phyloP scores from a whole-genome alignment of 805 yeast species.

The Myxozyma mucilagina region DNA sequence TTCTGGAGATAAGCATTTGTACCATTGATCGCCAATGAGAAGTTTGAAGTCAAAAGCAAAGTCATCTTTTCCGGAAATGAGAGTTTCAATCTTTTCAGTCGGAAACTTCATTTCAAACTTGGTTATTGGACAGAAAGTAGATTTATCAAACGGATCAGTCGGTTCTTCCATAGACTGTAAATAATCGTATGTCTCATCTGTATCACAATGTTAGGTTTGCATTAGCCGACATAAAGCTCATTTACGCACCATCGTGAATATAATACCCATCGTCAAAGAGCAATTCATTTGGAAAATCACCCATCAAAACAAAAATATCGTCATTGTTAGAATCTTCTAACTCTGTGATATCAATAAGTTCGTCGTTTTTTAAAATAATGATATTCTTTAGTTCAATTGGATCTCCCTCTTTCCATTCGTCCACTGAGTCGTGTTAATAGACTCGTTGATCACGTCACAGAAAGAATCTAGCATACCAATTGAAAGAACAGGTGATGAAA shows the following conservation, averaged over 20 bases:
- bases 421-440: neutral
- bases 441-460: neutral
- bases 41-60: constrained; percentile 11
- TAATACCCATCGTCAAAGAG: no score
- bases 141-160: neutral
- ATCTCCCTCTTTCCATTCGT: no score
- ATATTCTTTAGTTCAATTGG: constrained; percentile 15
- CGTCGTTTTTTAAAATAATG: constrained; percentile 8
- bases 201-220: no score
- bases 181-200: no score
- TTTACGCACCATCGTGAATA: no score
- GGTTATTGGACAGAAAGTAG: no score
- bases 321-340: constrained; percentile 8
- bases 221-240: no score
- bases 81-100: neutral
- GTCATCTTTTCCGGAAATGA: neutral
- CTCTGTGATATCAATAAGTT: constrained; percentile 15
- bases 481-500: no score
- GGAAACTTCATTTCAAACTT: constrained; percentile 14
- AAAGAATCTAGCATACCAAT: no score
- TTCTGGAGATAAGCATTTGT: constrained; percentile 11
- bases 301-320: constrained; percentile 1
- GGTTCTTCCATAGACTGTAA: no score
- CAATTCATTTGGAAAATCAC: no score
- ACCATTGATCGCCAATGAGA: constrained; percentile 27